A percentile compares a stretch with the other conserved stretches of the same genome.
phyloP scores from a whole-genome alignment of 331 rosid genomes.

The Quercus tomentella region DNA sequence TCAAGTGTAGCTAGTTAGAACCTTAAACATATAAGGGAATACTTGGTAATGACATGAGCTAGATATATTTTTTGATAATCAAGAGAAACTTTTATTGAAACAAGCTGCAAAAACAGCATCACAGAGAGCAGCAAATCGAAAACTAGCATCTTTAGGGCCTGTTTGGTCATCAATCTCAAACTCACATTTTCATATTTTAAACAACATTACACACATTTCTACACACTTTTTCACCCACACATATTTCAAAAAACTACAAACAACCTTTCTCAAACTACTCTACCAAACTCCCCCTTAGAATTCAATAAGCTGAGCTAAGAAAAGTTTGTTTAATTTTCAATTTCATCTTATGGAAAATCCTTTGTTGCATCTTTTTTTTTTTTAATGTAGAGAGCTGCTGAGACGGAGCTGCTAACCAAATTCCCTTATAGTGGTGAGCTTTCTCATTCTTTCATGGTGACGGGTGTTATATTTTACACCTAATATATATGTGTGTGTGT shows the following conservation, averaged over 20 bases:
- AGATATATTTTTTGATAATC: neutral
- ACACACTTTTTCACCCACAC: too few relatives aligned
- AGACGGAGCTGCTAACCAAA: slow-evolving; percentile 72
- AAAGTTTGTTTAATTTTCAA: neutral
- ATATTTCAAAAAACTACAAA: too few relatives aligned
- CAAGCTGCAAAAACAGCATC: too few relatives aligned
- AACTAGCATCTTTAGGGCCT: too few relatives aligned
- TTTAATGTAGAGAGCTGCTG: slow-evolving; percentile 78
- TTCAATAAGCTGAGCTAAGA: neutral
- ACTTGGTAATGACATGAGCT: neutral
- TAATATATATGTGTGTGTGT: neutral
- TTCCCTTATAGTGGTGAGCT: slow-evolving; percentile 80
- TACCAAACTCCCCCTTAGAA: too few relatives aligned
- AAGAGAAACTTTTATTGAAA: too few relatives aligned
- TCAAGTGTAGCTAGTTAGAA: neutral
- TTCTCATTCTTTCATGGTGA: slow-evolving; percentile 17
- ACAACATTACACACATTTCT: too few relatives aligned
- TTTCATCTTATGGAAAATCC: slow-evolving; percentile 15
- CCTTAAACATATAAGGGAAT: neutral
- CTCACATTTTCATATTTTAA: too few relatives aligned
- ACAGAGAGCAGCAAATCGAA: too few relatives aligned
- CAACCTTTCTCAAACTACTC: too few relatives aligned
- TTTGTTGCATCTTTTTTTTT: slow-evolving; percentile 10
- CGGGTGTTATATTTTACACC: neutral
- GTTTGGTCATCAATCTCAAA: too few relatives aligned